Evolutionary conservation across 2,329 filamentous ascomycete species (phyloP), one percentile per base, ranked within the genome.

Genomic region (Colletotrichum sp.): DNA sequence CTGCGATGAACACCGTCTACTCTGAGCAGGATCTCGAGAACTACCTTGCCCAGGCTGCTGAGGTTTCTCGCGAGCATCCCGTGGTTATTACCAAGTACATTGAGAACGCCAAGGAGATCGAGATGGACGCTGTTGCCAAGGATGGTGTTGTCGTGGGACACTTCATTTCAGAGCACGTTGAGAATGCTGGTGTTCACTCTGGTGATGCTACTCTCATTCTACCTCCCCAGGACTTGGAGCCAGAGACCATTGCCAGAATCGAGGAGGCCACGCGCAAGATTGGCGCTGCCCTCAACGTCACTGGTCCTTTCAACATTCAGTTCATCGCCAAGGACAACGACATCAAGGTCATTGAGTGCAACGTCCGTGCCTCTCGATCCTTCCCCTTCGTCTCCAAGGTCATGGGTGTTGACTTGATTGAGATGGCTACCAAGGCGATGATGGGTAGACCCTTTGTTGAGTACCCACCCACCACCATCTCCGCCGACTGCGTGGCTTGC

Each of bases 81-180:
- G 97, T 99, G 13, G 97, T 99, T 77, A 99, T 99, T 82, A 99
- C 96, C 77, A 99, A 99, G 88, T 99, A 99, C 87, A 99, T 99
- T 79, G 97, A 99, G 89, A 97, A 98, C 80, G 97, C 97, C 79
- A 99, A 99, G 89, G 97, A 99, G 85, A 99, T 99, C 78, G 97
- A 99, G 86, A 99, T 99, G 97, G 97, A 99, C 81, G 97, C 97
- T 55, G 97, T 99, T 60, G 97, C 96, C 70, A 94, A 93, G 81
- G 94, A 98, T 80, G 97, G 97, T 82, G 93, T 91, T 71, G 94
- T 99, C 86, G 92, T 98, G 74, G 96, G 96, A 15, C 97, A 99
- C 85, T 99, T 99, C 86, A 95, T 99, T 83, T 99, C 96, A 0
- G 97, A 99, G 89, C 97, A 99, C 85, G 97, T 99, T 57, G 97